Percentiles rank a stretch among this genome's conserved stretches.
phyloP scores from a whole-genome alignment of 106 monocot genomes.

The Acanthochlamys bracteata region DNA sequence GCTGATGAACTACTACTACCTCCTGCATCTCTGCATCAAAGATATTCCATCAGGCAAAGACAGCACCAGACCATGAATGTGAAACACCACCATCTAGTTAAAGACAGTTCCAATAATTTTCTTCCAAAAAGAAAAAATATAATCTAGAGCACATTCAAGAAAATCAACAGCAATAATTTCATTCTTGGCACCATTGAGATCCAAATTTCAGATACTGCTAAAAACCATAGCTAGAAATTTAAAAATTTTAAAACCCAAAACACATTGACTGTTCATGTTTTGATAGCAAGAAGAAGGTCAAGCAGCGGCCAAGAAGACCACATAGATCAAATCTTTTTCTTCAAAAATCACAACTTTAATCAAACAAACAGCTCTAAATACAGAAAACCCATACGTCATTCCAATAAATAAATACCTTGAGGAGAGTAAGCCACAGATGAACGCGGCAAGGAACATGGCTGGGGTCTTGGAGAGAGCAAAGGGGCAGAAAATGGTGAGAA shows the following conservation, averaged over 20 bases:
- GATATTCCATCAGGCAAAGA: not conserved
- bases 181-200: not conserved
- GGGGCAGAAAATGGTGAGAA: conserved; percentile 5
- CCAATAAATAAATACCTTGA: conserved; percentile 6
- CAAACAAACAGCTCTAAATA: not conserved
- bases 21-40: conserved; percentile 19
- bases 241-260: not conserved
- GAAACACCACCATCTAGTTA: not conserved
- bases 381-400: not conserved
- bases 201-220: not conserved
- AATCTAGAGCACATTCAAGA: not conserved
- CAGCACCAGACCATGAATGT: not conserved
- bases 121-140: not conserved
- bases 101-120: not conserved
- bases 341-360: not conserved
- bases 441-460: not conserved
- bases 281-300: not conserved
- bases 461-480: not conserved
- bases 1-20: conserved; percentile 9
- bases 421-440: conserved; percentile 10
- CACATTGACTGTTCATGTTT: not conserved
- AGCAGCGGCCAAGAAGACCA: not conserved
- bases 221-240: not conserved
- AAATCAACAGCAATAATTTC: not conserved
- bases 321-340: not conserved